Conservation (phyloP, 495 filamentous ascomycete species). For the Peziza echinospora region DNA sequence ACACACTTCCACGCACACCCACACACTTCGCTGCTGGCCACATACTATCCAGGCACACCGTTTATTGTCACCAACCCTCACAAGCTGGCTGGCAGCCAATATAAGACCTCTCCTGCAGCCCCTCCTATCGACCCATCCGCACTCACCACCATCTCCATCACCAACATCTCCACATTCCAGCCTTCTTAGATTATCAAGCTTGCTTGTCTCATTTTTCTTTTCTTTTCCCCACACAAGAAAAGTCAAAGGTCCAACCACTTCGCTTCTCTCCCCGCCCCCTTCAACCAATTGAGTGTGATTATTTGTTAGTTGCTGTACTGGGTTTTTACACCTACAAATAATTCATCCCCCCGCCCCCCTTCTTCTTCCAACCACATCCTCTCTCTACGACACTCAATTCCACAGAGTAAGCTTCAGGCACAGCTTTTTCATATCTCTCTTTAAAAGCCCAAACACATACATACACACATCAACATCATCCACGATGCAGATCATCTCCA, state of each 20-base stretch:
- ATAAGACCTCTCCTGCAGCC: neutral
- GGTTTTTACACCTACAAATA: neutral
- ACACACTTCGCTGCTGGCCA: neutral
- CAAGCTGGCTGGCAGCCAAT: too few relatives aligned
- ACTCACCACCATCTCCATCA: neutral
- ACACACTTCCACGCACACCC: neutral
- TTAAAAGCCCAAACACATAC: neutral
- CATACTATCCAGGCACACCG: too few relatives aligned
- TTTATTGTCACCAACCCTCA: too few relatives aligned
- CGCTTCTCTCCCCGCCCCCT: too few relatives aligned
- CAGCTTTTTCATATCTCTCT: neutral
- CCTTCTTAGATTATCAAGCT: neutral
- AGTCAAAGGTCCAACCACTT: neutral
- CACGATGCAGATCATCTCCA: slow-evolving; percentile 1
- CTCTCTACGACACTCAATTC: too few relatives aligned
- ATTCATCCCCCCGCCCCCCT: neutral
- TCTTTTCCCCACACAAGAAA: neutral
- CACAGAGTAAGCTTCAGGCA: too few relatives aligned
- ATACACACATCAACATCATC: neutral
- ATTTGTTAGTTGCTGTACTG: neutral
- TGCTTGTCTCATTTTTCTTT: neutral
- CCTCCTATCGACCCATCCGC: neutral
- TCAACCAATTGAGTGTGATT: too few relatives aligned
- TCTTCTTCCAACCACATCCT: neutral
- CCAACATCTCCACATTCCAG: neutral